Conservation (phyloP, 2,329 filamentous ascomycete genomes). For the Aspergillus hortae region DNA sequence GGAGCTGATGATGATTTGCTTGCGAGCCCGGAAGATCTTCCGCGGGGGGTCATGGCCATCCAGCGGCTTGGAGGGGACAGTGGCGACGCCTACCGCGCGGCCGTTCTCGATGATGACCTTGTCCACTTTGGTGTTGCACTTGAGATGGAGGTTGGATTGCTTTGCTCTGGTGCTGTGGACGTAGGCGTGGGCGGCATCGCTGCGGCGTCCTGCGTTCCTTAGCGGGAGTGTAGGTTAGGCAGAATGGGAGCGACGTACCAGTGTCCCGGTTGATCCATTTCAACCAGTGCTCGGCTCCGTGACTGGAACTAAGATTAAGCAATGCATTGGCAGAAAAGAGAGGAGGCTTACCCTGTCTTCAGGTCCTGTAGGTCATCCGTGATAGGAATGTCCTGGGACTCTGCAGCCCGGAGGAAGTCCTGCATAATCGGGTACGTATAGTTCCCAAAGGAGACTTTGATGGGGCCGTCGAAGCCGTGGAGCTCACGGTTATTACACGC, state of each 20-base stretch:
- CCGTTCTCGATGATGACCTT: slow-evolving; percentile 72
- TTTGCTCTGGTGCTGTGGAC: slow-evolving; percentile 71
- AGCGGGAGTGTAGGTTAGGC: not conserved
- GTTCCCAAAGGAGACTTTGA: slow-evolving; percentile 78
- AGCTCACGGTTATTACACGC: slow-evolving; percentile 59
- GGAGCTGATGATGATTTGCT: slow-evolving; percentile 69
- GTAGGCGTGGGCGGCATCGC: slow-evolving; percentile 74
- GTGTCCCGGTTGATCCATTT: slow-evolving; percentile 73
- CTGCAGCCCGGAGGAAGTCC: slow-evolving; percentile 69
- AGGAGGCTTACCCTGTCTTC: slow-evolving; percentile 31
- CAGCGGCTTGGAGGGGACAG: slow-evolving; percentile 67
- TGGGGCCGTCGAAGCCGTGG: slow-evolving; percentile 75
- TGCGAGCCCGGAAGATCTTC: slow-evolving; percentile 63
- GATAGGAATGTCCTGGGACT: slow-evolving; percentile 69
- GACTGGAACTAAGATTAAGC: slow-evolving; percentile 25
- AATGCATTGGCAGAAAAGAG: not conserved
- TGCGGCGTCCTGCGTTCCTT: slow-evolving; percentile 62
- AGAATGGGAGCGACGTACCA: slow-evolving; percentile 36
- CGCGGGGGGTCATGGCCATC: slow-evolving; percentile 51
- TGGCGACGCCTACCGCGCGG: slow-evolving; percentile 67
- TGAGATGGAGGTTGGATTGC: slow-evolving; percentile 67
- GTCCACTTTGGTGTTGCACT: slow-evolving; percentile 73
- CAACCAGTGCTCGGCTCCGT: slow-evolving; percentile 76
- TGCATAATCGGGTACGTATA: slow-evolving; percentile 80
- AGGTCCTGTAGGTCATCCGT: slow-evolving; percentile 76